These are phyloP conservation scores for Aspergillus bridgeri DNA, from an alignment of 495 filamentous ascomycete genomes.

Conservation along the genomic window DNA sequence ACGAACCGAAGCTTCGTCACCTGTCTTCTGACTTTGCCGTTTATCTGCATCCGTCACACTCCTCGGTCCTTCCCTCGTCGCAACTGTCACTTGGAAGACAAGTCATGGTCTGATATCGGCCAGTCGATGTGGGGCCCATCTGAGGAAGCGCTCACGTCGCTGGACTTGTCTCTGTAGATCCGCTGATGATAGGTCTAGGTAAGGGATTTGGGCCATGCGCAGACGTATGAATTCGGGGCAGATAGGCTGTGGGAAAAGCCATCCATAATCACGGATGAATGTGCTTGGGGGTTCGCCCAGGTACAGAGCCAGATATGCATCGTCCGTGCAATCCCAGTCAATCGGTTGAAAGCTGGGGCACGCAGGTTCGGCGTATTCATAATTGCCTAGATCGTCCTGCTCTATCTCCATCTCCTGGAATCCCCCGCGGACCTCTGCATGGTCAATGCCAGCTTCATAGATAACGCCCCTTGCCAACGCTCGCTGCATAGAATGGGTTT, in stretches of 20 bases:
- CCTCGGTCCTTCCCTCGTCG: background rate
- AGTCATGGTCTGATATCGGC: background rate
- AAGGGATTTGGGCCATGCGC: slow-evolving; percentile 15
- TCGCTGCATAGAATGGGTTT: slow-evolving; percentile 18
- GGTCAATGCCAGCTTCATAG: slow-evolving; percentile 9
- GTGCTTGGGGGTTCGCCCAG: slow-evolving; percentile 8
- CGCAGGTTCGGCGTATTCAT: background rate
- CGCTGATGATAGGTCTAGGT: slow-evolving; percentile 2
- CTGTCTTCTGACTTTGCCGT: background rate
- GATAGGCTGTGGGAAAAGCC: background rate
- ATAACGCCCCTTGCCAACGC: slow-evolving; percentile 14
- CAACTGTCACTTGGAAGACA: background rate
- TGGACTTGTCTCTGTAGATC: background rate
- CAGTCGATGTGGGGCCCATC: background rate
- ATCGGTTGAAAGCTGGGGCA: background rate
- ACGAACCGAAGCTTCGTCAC: background rate
- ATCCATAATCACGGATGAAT: slow-evolving; percentile 7
- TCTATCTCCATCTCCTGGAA: slow-evolving; percentile 6
- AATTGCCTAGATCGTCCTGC: slow-evolving; percentile 8
- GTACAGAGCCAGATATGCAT: slow-evolving; percentile 13
- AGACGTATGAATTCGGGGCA: slow-evolving; percentile 14
- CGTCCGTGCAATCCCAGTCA: slow-evolving; percentile 11
- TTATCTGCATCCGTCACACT: background rate
- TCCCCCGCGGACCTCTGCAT: slow-evolving; percentile 14
- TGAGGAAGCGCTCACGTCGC: background rate